These are phyloP conservation scores for Xylaria longipes DNA, from an alignment of 495 filamentous ascomycete genomes.

Conservation along the genomic window DNA sequence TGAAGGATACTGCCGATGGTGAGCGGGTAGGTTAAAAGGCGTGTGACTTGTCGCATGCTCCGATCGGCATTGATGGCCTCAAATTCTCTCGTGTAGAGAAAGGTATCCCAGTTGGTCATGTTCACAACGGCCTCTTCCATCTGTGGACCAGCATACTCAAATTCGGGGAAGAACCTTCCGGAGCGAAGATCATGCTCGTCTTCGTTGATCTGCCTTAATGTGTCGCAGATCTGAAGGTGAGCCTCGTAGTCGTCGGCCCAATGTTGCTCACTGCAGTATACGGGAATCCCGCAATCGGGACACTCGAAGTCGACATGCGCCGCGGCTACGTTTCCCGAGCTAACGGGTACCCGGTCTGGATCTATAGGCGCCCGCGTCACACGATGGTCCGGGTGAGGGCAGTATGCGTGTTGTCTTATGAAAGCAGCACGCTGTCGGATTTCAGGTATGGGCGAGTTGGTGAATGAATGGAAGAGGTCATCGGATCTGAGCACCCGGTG, in stretches of 20 bases:
- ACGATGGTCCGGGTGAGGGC: conserved; percentile 85
- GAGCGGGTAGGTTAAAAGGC: conserved; percentile 89
- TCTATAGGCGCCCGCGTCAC: conserved; percentile 69
- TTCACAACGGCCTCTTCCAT: conserved; percentile 92
- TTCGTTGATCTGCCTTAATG: conserved; percentile 89
- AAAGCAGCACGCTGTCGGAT: conserved; percentile 86
- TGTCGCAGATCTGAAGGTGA: conserved; percentile 92
- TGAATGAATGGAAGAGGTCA: conserved; percentile 92
- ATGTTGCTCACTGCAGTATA: conserved; percentile 91
- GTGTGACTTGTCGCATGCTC: conserved; percentile 87
- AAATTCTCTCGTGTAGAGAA: conserved; percentile 87
- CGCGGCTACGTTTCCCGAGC: conserved; percentile 63
- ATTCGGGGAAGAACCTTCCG: conserved; percentile 91
- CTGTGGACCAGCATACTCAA: conserved; percentile 85
- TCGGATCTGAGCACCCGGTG: conserved; percentile 69
- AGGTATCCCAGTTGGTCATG: conserved; percentile 99
- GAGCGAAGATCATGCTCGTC: conserved; percentile 95
- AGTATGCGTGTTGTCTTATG: conserved; percentile 89
- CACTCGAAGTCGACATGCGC: conserved; percentile 91
- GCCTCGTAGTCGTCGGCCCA: conserved; percentile 94
- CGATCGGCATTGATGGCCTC: conserved; percentile 86
- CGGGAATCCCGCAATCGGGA: conserved; percentile 92
- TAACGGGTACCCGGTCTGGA: conserved; percentile 57
- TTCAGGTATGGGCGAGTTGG: conserved; percentile 81
- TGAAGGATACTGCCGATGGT: conserved; percentile 91